Evolutionary conservation across 768 basidiomycete species (phyloP).

Genomic region (Hygrocybe coccinea): DNA sequence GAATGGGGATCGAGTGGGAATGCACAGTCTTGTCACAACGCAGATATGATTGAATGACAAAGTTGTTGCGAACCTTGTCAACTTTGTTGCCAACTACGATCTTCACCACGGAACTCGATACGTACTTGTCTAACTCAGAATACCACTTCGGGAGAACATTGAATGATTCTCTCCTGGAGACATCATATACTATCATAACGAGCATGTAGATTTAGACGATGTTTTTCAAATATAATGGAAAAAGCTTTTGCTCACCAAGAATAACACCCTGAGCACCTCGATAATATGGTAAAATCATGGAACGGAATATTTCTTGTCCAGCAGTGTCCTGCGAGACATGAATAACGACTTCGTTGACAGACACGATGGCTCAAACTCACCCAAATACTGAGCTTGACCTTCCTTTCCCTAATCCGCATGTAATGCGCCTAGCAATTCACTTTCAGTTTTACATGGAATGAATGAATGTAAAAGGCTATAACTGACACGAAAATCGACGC

Average conservation of each 20-base stretch:
- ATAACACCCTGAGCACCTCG: conserved; percentile 83
- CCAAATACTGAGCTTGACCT: conserved; percentile 97
- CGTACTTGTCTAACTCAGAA: conserved; percentile 89
- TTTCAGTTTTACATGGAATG: neutral
- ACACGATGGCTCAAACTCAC: conserved; percentile 40
- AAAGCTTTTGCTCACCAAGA: conserved; percentile 42
- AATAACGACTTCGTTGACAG: neutral
- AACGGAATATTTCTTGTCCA: conserved; percentile 94
- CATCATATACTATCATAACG: conserved; percentile 78
- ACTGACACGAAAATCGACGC: conserved; percentile 78
- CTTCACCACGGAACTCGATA: conserved; percentile 79
- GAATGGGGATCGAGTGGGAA: neutral
- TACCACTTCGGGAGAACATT: conserved; percentile 93
- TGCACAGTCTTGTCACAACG: neutral
- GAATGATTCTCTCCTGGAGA: conserved; percentile 87
- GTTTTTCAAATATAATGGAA: neutral
- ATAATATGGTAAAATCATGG: conserved; percentile 93
- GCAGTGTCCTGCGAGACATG: conserved; percentile 76
- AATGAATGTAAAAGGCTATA: neutral
- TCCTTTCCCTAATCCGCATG: conserved; percentile 79
- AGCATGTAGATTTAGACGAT: conserved; percentile 21
- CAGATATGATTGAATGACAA: neutral
- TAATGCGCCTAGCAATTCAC: conserved; percentile 60
- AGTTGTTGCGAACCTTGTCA: conserved; percentile 65
- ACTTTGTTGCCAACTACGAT: conserved; percentile 94